Evolutionary conservation across 140 eudicot species (phyloP), one percentile per base, ranked within the genome.

Genomic region (Oenanthe javanica): DNA sequence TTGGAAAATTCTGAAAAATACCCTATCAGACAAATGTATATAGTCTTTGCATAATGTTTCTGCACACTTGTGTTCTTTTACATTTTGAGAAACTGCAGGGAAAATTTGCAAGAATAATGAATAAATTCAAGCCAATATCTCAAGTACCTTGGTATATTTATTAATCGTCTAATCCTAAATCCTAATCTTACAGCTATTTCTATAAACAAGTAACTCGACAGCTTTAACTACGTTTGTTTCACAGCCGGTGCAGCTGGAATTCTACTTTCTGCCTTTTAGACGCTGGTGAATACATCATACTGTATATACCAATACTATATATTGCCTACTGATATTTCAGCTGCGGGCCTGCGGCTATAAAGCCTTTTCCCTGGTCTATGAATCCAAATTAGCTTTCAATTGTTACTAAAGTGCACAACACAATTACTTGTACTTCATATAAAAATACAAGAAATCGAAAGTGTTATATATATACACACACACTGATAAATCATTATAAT

Each of bases 181-280:
- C 8, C 81, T 82, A 49, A 47, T 55, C 36, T 45, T 86, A 83
- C 84, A 92, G 98, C 97, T 45, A 92, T 95, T 85, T 97, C 99
- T 67, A 85, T 95, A 75, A 95, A 95, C 96, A 95, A 95, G 83
- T 97, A 95, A 82, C 97, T 92, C 72, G 92, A 92, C 75, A 87
- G 97, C 78, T 87, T 95, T 86, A 95, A 97, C 88, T 95, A 95
- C 47, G 95, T 89, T 57, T 92, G 97, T 86, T 91, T 92, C 86
- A 95, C 99, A 45, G 94, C 92, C 36, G 99, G 97, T 45, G 95
- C 95, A 43, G 98, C 97, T 8, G 97, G 96, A 77, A 80, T 94
- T 75, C 91, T 94, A 46, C 92, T 94, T 84, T 92, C 95, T 23
- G 94, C 49, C n/a, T 88, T 92, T 59, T 94, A 94, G 85, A 42